A percentile compares a stretch with the other conserved stretches of the same genome.
phyloP scores from a whole-genome alignment of 495 filamentous ascomycete species.

The Neurospora sp. region DNA sequence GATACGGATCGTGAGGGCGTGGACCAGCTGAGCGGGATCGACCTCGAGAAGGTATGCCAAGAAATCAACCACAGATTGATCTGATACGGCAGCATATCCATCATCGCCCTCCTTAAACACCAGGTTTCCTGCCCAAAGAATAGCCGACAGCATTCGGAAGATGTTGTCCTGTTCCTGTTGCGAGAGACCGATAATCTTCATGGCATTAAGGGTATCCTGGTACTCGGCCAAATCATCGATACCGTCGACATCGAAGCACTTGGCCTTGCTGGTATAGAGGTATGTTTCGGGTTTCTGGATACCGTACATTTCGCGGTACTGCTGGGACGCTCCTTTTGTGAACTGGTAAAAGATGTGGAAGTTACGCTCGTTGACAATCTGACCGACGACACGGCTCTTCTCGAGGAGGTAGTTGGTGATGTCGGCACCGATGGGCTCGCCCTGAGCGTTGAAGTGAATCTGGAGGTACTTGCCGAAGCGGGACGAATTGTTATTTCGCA shows the following conservation, averaged over 20 bases:
- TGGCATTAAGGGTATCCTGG: conserved; percentile 83
- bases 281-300: conserved; percentile 89
- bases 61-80: conserved; percentile 87
- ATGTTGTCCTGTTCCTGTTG: conserved; percentile 91
- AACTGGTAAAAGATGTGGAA: conserved; percentile 99
- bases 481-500: conserved; percentile 98
- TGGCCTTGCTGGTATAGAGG: conserved; percentile 86
- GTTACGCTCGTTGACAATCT: conserved; percentile 91
- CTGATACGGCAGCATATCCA: conserved; percentile 75
- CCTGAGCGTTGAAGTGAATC: conserved; percentile 88
- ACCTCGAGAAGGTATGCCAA: conserved; percentile 91
- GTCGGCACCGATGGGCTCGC: conserved; percentile 90
- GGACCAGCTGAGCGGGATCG: conserved; percentile 65
- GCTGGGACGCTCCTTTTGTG: conserved; percentile 81
- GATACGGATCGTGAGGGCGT: conserved; percentile 80
- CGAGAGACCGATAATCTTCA: conserved; percentile 84
- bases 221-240: conserved; percentile 92
- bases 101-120: conserved; percentile 78
- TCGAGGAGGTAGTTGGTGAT: conserved; percentile 98
- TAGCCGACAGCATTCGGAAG: conserved; percentile 88
- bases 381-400: conserved; percentile 90
- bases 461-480: conserved; percentile 98
- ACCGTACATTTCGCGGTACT: conserved; percentile 77
- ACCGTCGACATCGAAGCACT: conserved; percentile 86
- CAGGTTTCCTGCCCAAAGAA: conserved; percentile 93